A percentile compares a stretch with the other conserved stretches of the same genome.
Conservation (phyloP, 306 rosid genomes). For the Rosa multiflora region DNA sequence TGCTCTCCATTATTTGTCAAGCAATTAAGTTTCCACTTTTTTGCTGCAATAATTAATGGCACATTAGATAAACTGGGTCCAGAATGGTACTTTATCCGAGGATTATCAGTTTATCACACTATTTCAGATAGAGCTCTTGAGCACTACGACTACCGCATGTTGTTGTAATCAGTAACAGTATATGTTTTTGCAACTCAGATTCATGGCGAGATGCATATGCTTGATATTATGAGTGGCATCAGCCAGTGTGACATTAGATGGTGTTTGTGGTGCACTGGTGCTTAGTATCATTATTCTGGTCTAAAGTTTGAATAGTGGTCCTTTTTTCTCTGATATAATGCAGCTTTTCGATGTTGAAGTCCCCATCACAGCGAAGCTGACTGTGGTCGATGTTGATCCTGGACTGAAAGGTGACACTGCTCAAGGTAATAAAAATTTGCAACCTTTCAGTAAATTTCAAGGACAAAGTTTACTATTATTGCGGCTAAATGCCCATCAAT, state of each 20-base stretch:
- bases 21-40: neutral
- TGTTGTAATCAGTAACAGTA: conserved; percentile 17
- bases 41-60: neutral
- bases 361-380: conserved; percentile 61
- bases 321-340: conserved; percentile 13
- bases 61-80: neutral
- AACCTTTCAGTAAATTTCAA: conserved; percentile 14
- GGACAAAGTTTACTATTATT: conserved; percentile 14
- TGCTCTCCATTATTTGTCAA: conserved; percentile 7
- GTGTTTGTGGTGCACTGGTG: neutral
- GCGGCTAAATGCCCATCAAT: conserved; percentile 14
- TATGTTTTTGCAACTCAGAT: conserved; percentile 4
- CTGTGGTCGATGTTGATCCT: conserved; percentile 72
- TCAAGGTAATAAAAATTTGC: conserved; percentile 54
- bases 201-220: conserved; percentile 17
- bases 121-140: neutral
- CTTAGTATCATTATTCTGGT: neutral
- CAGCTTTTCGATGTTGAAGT: conserved; percentile 87
- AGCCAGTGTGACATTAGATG: neutral
- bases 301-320: conserved; percentile 2
- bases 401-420: conserved; percentile 89
- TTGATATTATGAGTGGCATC: conserved; percentile 20
- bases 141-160: conserved; percentile 8
- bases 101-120: conserved; percentile 7
- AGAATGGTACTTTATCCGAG: conserved; percentile 14